phyloP scores from a whole-genome alignment of 2,329 filamentous ascomycete genomes.

The Capronia americana region DNA sequence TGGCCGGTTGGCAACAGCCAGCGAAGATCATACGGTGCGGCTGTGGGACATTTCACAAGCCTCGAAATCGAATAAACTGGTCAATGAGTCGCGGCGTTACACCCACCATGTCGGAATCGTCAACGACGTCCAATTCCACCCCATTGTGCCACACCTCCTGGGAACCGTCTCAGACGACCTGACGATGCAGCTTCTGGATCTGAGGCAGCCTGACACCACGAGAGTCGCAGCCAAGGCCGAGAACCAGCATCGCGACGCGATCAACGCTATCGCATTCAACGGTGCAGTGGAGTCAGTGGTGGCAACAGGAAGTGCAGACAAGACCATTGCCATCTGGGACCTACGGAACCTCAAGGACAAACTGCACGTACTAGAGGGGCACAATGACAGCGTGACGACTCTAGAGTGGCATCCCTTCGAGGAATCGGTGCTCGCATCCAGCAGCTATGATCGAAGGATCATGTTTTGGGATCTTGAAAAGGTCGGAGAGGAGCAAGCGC shows the following conservation, averaged over 20 bases:
- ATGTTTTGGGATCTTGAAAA: slow-evolving; percentile 96
- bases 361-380: slow-evolving; percentile 86
- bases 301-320: slow-evolving; percentile 92
- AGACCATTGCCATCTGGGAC: slow-evolving; percentile 95
- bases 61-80: slow-evolving; percentile 69
- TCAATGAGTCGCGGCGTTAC: slow-evolving; percentile 77
- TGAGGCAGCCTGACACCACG: slow-evolving; percentile 70
- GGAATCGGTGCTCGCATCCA: slow-evolving; percentile 84
- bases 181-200: slow-evolving; percentile 89
- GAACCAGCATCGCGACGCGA: slow-evolving; percentile 84
- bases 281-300: slow-evolving; percentile 87
- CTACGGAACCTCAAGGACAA: slow-evolving; percentile 87
- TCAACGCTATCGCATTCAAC: slow-evolving; percentile 96
- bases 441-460: slow-evolving; percentile 89
- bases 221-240: slow-evolving; percentile 69
- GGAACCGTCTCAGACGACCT: slow-evolving; percentile 95
- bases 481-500: slow-evolving; percentile 91
- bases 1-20: slow-evolving; percentile 85
- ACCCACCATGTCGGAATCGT: slow-evolving; percentile 89
- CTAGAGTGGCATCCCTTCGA: slow-evolving; percentile 95
- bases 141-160: slow-evolving; percentile 80
- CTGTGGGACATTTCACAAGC: slow-evolving; percentile 89
- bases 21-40: slow-evolving; percentile 88
- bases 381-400: slow-evolving; percentile 87
- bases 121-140: slow-evolving; percentile 96